These are phyloP conservation scores for Ascochyta lentis DNA, from an alignment of 2,329 filamentous ascomycete genomes.

Conservation along the genomic window DNA sequence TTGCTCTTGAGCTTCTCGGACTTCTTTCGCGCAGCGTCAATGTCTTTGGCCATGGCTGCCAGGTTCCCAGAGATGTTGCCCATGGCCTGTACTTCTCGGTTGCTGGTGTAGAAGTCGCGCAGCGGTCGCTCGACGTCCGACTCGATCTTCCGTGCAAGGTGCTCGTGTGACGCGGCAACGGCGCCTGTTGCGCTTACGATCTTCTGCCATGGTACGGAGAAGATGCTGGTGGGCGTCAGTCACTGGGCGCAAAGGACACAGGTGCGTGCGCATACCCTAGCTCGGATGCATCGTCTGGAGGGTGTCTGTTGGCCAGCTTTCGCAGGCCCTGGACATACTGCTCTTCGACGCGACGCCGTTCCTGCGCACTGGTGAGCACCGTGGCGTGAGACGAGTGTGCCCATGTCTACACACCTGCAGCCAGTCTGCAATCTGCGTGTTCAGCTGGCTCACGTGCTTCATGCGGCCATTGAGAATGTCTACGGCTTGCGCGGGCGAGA, in stretches of 20 bases:
- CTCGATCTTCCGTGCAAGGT: conserved; percentile 81
- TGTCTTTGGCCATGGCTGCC: conserved; percentile 77
- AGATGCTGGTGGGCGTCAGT: conserved; percentile 68
- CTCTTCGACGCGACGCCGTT: conserved; percentile 91
- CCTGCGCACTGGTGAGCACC: conserved; percentile 61
- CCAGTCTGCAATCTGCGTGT: conserved; percentile 94
- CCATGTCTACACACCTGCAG: conserved; percentile 73
- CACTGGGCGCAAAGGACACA: conserved; percentile 10
- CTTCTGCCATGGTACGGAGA: conserved; percentile 88
- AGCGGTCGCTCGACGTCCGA: conserved; percentile 86
- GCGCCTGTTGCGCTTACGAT: conserved; percentile 80
- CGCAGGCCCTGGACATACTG: conserved; percentile 82
- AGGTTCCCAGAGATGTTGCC: conserved; percentile 83
- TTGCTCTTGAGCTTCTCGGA: conserved; percentile 84
- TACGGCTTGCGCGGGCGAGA: conserved; percentile 84
- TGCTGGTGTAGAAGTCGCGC: conserved; percentile 74
- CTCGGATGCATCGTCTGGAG: conserved; percentile 77
- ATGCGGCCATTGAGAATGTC: conserved; percentile 84
- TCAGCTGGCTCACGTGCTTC: conserved; percentile 83
- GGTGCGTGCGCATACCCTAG: conserved; percentile 72
- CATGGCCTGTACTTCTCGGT: conserved; percentile 80
- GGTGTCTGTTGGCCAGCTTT: conserved; percentile 77
- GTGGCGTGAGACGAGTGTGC: conserved; percentile 5
- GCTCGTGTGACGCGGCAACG: conserved; percentile 82
- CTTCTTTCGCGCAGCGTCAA: conserved; percentile 84